These are phyloP conservation scores for Arthrobotrys pseudoclavata DNA, from an alignment of 2,329 filamentous ascomycete species.

Conservation along the genomic window DNA sequence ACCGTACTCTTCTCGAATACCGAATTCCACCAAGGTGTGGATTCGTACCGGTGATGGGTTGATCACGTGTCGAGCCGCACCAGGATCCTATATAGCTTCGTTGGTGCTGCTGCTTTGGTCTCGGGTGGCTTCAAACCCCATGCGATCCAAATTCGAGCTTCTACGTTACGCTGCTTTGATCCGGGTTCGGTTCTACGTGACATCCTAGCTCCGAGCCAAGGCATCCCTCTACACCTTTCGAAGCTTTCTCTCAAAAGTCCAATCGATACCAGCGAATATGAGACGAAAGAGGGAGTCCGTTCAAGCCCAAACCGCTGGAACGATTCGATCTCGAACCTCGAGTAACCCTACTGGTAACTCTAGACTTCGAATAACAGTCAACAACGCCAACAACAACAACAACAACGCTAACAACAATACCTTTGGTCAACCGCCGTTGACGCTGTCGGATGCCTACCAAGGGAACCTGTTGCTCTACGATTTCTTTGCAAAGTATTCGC, in stretches of 20 bases:
- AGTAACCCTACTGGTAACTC: not conserved
- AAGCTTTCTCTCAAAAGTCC: not conserved
- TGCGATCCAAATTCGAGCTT: not conserved
- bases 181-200: not conserved
- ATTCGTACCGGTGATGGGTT: not conserved
- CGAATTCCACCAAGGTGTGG: not conserved
- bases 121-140: not conserved
- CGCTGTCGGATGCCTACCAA: conserved; percentile 29
- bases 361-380: not conserved
- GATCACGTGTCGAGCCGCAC: no score
- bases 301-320: not conserved
- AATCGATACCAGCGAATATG: not conserved
- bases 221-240: not conserved
- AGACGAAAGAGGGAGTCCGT: not conserved
- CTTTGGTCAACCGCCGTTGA: not conserved
- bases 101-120: no score
- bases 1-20: not conserved
- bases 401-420: not conserved
- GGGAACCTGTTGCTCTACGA: conserved; percentile 31
- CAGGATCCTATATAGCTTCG: no score
- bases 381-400: not conserved
- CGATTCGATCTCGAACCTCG: not conserved
- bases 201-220: not conserved
- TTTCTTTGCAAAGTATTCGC: conserved; percentile 19
- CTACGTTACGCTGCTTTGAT: not conserved